Percentiles rank a stretch among this genome's conserved stretches.
Conservation (phyloP, 2,329 filamentous ascomycete genomes). For the Penicillium sp. region DNA sequence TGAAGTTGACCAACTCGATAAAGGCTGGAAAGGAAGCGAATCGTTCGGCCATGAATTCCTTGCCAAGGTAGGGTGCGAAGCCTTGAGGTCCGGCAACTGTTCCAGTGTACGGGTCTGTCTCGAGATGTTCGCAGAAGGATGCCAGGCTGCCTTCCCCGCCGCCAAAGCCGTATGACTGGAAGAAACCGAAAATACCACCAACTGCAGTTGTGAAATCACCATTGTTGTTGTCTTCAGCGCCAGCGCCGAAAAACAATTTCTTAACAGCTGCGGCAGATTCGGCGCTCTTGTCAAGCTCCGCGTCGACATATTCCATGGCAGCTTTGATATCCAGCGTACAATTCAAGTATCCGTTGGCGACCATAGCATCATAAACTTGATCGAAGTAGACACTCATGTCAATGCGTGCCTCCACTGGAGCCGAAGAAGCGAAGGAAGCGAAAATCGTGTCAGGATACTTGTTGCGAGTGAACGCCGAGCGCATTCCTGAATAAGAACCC, state of each 20-base stretch:
- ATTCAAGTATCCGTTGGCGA: constrained; percentile 51
- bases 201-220: constrained; percentile 50
- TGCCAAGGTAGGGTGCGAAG: constrained; percentile 43
- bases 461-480: constrained; percentile 46
- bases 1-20: constrained; percentile 38
- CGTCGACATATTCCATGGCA: constrained; percentile 52
- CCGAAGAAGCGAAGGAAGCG: constrained; percentile 43
- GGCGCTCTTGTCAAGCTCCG: constrained; percentile 38
- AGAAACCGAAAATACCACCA: constrained; percentile 40
- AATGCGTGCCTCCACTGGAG: constrained; percentile 48
- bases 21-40: constrained; percentile 46
- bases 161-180: constrained; percentile 47
- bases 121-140: constrained; percentile 50
- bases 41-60: constrained; percentile 41
- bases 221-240: constrained; percentile 48
- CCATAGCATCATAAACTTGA: constrained; percentile 50
- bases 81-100: constrained; percentile 40
- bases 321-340: constrained; percentile 53
- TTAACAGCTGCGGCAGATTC: constrained; percentile 45
- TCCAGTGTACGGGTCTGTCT: constrained; percentile 42
- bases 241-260: constrained; percentile 49
- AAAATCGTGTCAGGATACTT: constrained; percentile 45
- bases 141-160: constrained; percentile 37
- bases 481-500: constrained; percentile 48
- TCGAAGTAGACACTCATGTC: constrained; percentile 56